Conservation (phyloP, 768 basidiomycete genomes). For the Termitomyces sp. region DNA sequence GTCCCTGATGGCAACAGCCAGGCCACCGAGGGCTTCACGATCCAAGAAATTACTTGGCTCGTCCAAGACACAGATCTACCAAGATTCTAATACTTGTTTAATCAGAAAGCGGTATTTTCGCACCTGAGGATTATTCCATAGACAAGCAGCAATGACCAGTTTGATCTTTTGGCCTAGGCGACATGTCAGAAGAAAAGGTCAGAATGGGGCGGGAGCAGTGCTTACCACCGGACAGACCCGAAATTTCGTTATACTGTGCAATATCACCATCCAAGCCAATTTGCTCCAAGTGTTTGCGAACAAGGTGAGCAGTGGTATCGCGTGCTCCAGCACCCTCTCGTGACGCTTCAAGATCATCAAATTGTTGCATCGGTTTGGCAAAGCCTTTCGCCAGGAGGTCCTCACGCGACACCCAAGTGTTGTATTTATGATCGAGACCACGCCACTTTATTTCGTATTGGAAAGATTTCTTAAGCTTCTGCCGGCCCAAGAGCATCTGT, state of each 20-base stretch:
- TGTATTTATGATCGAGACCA: constrained; percentile 78
- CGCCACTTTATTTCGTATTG: constrained; percentile 92
- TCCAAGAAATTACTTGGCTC: constrained; percentile 98
- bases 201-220: background rate
- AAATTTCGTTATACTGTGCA: constrained; percentile 96
- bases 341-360: constrained; percentile 94
- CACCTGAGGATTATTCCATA: constrained; percentile 95
- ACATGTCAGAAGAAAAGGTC: constrained; percentile 3
- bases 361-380: constrained; percentile 85
- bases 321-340: constrained; percentile 91
- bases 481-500: constrained; percentile 85
- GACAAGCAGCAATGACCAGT: constrained; percentile 87
- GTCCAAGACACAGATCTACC: constrained; percentile 69
- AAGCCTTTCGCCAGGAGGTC: constrained; percentile 84
- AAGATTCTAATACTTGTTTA: background rate
- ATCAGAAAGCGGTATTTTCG: constrained; percentile 8
- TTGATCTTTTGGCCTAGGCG: constrained; percentile 89
- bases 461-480: constrained; percentile 94
- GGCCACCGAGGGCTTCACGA: constrained; percentile 89
- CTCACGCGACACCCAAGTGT: constrained; percentile 90
- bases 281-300: constrained; percentile 90
- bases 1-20: constrained; percentile 91
- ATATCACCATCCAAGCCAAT: constrained; percentile 97
- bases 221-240: constrained; percentile 86
- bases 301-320: constrained; percentile 74